These are phyloP conservation scores for Daldinia sp. DNA, from an alignment of 2,329 filamentous ascomycete genomes.

Conservation along the genomic window DNA sequence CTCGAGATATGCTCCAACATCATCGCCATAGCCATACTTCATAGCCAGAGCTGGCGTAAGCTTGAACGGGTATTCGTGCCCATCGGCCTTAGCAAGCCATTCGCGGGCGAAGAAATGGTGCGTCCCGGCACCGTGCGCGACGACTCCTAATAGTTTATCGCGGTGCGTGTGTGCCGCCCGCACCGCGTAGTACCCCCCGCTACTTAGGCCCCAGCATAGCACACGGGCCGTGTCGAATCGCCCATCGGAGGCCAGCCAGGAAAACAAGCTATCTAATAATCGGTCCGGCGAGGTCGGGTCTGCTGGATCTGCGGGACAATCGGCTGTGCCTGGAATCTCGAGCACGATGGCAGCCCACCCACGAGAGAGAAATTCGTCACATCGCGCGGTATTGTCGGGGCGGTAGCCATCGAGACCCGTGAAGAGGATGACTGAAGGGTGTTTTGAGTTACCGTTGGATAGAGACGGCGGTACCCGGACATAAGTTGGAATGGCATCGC, in stretches of 20 bases:
- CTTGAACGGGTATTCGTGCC: constrained; percentile 72
- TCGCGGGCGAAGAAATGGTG: constrained; percentile 68
- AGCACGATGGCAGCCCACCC: constrained; percentile 70
- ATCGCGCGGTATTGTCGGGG: constrained; percentile 68
- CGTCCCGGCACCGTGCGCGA: constrained; percentile 70
- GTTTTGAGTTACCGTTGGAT: constrained; percentile 33
- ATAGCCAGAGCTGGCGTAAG: constrained; percentile 63
- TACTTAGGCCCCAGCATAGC: constrained; percentile 70
- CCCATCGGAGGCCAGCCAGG: constrained; percentile 60
- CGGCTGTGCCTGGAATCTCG: constrained; percentile 73
- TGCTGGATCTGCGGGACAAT: constrained; percentile 69
- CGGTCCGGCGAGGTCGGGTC: constrained; percentile 69
- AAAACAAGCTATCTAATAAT: constrained; percentile 68
- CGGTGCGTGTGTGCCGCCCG: constrained; percentile 74
- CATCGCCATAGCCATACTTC: constrained; percentile 67
- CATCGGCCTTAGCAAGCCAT: constrained; percentile 69
- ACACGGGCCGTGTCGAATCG: constrained; percentile 65
- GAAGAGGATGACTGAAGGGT: constrained; percentile 63
- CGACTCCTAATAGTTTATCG: constrained; percentile 58
- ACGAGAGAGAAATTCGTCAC: constrained; percentile 67
- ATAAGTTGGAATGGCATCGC: constrained; percentile 68
- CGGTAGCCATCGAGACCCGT: constrained; percentile 70
- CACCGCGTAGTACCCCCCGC: constrained; percentile 73
- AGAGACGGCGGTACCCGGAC: constrained; percentile 63
- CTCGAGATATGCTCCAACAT: constrained; percentile 62